Percentiles rank a stretch among this genome's conserved stretches.
phyloP scores from a whole-genome alignment of 2,329 filamentous ascomycete species.

The Penicillium rolfsii region DNA sequence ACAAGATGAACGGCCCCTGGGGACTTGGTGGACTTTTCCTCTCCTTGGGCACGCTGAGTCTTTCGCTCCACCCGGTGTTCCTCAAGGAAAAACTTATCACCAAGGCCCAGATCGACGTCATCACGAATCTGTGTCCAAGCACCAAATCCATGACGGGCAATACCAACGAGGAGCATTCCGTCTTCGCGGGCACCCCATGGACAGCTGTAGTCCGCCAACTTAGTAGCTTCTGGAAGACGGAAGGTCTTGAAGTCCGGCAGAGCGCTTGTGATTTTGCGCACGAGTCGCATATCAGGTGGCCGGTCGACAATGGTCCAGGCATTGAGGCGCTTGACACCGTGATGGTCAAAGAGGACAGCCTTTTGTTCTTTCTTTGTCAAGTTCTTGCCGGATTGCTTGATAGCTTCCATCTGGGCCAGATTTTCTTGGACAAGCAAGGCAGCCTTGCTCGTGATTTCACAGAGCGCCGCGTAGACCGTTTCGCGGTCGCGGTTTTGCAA shows the following conservation, averaged over 20 bases:
- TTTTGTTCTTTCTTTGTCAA: slow-evolving; percentile 97
- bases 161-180: slow-evolving; percentile 94
- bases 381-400: slow-evolving; percentile 75
- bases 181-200: slow-evolving; percentile 92
- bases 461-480: slow-evolving; percentile 74
- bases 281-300: slow-evolving; percentile 81
- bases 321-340: slow-evolving; percentile 91
- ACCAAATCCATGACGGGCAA: slow-evolving; percentile 90
- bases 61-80: slow-evolving; percentile 99
- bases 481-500: slow-evolving; percentile 79
- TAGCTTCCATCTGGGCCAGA: slow-evolving; percentile 60
- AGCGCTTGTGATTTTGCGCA: slow-evolving; percentile 71
- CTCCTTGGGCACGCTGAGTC: slow-evolving; percentile 75
- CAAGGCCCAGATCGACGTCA: slow-evolving; percentile 80
- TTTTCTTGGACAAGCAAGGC: slow-evolving; percentile 75
- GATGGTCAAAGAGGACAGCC: slow-evolving; percentile 92
- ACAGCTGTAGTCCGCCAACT: slow-evolving; percentile 87
- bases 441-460: slow-evolving; percentile 75
- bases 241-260: slow-evolving; percentile 74
- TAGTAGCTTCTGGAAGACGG: slow-evolving; percentile 86
- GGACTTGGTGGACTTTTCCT: slow-evolving; percentile 66
- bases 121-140: slow-evolving; percentile 95
- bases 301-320: slow-evolving; percentile 93
- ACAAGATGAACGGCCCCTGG: slow-evolving; percentile 97
- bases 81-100: slow-evolving; percentile 92